A percentile compares a stretch with the other conserved stretches of the same genome.
Conservation (phyloP, 2,329 filamentous ascomycete genomes). For the Phyllosticta capitalensis region DNA sequence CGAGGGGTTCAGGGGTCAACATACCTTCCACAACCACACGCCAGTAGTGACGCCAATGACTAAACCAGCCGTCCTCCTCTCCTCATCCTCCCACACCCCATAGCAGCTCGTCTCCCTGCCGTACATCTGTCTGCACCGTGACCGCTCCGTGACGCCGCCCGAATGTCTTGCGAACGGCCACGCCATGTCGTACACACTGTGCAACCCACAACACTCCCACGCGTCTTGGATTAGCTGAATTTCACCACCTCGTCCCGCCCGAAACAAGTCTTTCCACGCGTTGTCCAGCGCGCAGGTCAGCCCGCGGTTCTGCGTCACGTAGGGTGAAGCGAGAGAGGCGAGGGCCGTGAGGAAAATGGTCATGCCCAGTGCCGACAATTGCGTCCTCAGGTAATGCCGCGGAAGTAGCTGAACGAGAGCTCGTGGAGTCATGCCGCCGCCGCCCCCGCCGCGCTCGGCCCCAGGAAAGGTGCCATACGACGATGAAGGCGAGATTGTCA, state of each 20-base stretch:
- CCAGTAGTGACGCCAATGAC: conserved; percentile 44
- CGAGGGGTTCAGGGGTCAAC: conserved; percentile 12
- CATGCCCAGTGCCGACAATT: conserved; percentile 14
- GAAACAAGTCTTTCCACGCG: conserved; percentile 45
- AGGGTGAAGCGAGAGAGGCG: conserved; percentile 27
- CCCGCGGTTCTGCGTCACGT: conserved; percentile 17
- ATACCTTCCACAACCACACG: conserved; percentile 49
- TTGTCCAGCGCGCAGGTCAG: conserved; percentile 42
- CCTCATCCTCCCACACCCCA: conserved; percentile 41
- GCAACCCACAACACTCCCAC: conserved; percentile 54
- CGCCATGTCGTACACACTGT: conserved; percentile 43
- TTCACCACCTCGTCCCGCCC: conserved; percentile 34
- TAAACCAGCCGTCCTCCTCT: conserved; percentile 41
- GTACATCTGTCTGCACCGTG: conserved; percentile 36
- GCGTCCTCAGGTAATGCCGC: neutral
- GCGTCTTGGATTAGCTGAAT: conserved; percentile 52
- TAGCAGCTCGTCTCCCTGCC: conserved; percentile 38
- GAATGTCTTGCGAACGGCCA: conserved; percentile 43
- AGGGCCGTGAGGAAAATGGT: conserved; percentile 27
- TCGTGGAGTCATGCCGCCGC: neutral
- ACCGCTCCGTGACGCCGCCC: conserved; percentile 15
- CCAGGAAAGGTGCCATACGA: neutral
- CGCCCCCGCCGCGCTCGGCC: neutral
- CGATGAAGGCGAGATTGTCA: conserved; percentile 4
- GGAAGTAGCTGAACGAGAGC: neutral